These are phyloP conservation scores for Colletotrichum musicola DNA, from an alignment of 2,329 filamentous ascomycete species.

Conservation along the genomic window DNA sequence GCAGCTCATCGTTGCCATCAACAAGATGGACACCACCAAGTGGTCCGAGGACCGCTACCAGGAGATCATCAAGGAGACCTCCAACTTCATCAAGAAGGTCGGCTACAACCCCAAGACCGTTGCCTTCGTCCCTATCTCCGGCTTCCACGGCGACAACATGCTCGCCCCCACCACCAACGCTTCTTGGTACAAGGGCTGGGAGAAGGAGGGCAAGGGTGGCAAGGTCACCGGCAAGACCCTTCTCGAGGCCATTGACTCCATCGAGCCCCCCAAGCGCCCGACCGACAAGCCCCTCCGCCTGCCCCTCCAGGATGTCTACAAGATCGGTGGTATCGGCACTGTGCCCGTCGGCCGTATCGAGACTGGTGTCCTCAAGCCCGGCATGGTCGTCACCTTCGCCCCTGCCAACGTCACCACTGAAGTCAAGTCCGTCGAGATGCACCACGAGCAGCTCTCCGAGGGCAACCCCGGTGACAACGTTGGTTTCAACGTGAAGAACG, in stretches of 20 bases:
- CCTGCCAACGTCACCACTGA: conserved; percentile 99
- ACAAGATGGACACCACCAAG: conserved; percentile 99
- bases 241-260: conserved; percentile 97
- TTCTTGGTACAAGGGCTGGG: conserved; percentile 99
- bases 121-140: conserved; percentile 99
- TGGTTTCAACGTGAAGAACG: conserved; percentile 99
- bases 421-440: conserved; percentile 99
- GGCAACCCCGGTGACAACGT: conserved; percentile 99
- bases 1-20: conserved; percentile 99
- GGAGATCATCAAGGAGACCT: conserved; percentile 99
- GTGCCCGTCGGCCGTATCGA: conserved; percentile 99
- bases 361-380: conserved; percentile 94
- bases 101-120: conserved; percentile 99
- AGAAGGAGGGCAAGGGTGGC: conserved; percentile 94
- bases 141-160: conserved; percentile 99
- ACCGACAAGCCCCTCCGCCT: conserved; percentile 99
- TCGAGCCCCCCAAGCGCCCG: conserved; percentile 92
- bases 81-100: conserved; percentile 99
- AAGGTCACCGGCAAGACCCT: conserved; percentile 96
- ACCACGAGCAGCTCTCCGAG: conserved; percentile 98
- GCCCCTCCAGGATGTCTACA: conserved; percentile 99
- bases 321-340: conserved; percentile 99
- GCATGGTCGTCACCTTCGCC: conserved; percentile 98
- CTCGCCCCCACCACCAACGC: conserved; percentile 88
- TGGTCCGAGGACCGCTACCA: conserved; percentile 97